These are phyloP conservation scores for Epichloe aotearoae DNA, from an alignment of 2,329 filamentous ascomycete species.

Conservation along the genomic window DNA sequence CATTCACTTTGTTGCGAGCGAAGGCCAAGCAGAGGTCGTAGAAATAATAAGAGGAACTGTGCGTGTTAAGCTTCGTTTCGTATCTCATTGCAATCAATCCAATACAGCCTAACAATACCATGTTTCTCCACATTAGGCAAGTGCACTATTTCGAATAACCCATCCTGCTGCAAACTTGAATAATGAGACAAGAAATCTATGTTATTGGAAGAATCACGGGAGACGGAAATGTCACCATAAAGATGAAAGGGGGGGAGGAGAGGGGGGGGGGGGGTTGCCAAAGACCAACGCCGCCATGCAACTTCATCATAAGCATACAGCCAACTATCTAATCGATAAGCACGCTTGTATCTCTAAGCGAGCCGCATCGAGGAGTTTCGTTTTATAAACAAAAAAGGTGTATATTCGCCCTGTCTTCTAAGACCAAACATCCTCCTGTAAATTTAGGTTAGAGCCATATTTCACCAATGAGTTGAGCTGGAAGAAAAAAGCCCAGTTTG, in stretches of 20 bases:
- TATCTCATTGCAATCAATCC: too few relatives aligned
- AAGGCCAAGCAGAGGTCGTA: too few relatives aligned
- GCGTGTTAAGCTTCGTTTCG: too few relatives aligned
- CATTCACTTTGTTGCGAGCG: too few relatives aligned
- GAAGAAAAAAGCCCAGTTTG: background rate
- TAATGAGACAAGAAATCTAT: background rate
- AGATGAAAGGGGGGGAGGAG: background rate
- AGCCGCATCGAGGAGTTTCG: background rate
- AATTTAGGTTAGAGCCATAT: background rate
- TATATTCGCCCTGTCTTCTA: slow-evolving; percentile 17
- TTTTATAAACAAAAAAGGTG: background rate
- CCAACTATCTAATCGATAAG: background rate
- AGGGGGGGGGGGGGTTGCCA: too few relatives aligned
- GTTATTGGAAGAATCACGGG: background rate
- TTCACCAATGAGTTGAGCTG: background rate
- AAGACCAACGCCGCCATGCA: slow-evolving; percentile 5
- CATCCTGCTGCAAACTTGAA: background rate
- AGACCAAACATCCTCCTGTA: slow-evolving; percentile 60
- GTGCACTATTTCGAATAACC: background rate
- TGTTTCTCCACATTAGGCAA: too few relatives aligned
- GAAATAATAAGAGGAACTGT: too few relatives aligned
- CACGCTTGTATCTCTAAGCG: background rate
- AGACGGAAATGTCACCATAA: background rate
- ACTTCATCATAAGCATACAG: slow-evolving; percentile 1
- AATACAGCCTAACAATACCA: too few relatives aligned